phyloP scores from a whole-genome alignment of 495 filamentous ascomycete species.

The Trichoderma erinaceum region DNA sequence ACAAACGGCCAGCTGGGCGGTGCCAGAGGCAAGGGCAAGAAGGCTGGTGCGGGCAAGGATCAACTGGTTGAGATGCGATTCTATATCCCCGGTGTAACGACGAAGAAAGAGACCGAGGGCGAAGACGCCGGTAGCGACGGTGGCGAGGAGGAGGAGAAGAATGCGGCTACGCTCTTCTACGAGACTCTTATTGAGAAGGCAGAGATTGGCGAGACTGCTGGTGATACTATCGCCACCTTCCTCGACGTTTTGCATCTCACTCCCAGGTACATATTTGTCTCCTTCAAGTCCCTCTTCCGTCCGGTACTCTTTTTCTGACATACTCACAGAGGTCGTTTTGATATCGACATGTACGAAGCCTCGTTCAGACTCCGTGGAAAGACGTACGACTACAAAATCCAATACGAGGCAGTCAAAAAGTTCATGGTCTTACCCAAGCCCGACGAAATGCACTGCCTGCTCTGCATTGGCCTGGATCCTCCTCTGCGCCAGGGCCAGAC shows the following conservation, averaged over 20 bases:
- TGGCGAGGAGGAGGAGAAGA: slow-evolving; percentile 73
- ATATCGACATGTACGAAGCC: slow-evolving; percentile 98
- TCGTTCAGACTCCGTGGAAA: slow-evolving; percentile 97
- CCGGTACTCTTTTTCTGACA: slow-evolving; percentile 27
- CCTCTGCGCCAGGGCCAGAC: slow-evolving; percentile 97
- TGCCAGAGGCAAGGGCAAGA: slow-evolving; percentile 74
- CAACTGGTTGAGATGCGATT: slow-evolving; percentile 98
- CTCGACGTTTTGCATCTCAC: slow-evolving; percentile 95
- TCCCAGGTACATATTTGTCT: slow-evolving; percentile 55
- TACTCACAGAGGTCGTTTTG: slow-evolving; percentile 81
- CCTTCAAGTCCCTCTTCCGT: not conserved
- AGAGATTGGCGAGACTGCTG: slow-evolving; percentile 96
- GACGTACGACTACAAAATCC: slow-evolving; percentile 99
- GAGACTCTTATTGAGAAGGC: slow-evolving; percentile 98
- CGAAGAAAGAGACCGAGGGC: slow-evolving; percentile 81
- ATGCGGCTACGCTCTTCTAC: slow-evolving; percentile 91
- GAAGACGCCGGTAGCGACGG: slow-evolving; percentile 63
- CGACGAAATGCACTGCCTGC: slow-evolving; percentile 90
- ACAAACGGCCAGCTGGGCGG: slow-evolving; percentile 72
- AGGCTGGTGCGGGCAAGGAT: slow-evolving; percentile 79
- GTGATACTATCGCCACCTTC: slow-evolving; percentile 96
- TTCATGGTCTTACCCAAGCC: slow-evolving; percentile 98
- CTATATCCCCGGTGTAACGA: slow-evolving; percentile 90
- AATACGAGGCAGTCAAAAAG: slow-evolving; percentile 95
- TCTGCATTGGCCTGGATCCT: slow-evolving; percentile 91